phyloP scores from a whole-genome alignment of 345 rosid genomes.

The Lepidium sativum region DNA sequence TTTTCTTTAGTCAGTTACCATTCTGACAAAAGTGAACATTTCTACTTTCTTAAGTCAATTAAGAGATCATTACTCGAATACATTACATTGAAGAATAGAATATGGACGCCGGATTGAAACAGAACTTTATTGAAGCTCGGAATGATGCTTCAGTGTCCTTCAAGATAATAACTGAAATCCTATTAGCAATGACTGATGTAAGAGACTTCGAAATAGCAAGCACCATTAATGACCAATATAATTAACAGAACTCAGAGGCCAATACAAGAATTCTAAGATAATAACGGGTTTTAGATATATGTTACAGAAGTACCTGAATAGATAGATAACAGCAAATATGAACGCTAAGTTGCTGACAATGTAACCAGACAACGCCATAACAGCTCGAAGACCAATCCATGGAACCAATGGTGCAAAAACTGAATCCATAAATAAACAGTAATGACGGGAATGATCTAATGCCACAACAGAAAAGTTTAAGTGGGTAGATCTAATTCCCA shows the following conservation, averaged over 20 bases:
- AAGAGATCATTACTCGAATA: constrained; percentile 12
- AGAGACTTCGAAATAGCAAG: background rate
- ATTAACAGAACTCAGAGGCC: background rate
- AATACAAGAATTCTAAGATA: too few relatives aligned
- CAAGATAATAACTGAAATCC: constrained; percentile 67
- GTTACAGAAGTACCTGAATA: constrained; percentile 33
- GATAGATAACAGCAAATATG: constrained; percentile 42
- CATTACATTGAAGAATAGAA: constrained; percentile 78
- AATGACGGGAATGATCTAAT: background rate
- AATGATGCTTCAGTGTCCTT: constrained; percentile 61
- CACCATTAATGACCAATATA: background rate
- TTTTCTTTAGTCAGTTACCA: background rate
- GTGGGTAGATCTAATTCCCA: background rate
- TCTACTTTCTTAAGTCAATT: background rate
- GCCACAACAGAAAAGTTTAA: background rate
- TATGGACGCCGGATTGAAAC: constrained; percentile 89
- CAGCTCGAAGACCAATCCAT: constrained; percentile 66
- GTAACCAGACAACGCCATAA: constrained; percentile 71
- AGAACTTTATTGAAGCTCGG: constrained; percentile 62
- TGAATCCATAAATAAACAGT: constrained; percentile 18
- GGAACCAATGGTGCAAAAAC: constrained; percentile 71
- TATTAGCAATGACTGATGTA: constrained; percentile 31
- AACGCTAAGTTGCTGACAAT: constrained; percentile 60
- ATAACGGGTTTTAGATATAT: background rate
- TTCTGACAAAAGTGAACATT: background rate